These are phyloP conservation scores for Cladorrhinum sp. DNA, from an alignment of 2,329 filamentous ascomycete species.

Conservation along the genomic window DNA sequence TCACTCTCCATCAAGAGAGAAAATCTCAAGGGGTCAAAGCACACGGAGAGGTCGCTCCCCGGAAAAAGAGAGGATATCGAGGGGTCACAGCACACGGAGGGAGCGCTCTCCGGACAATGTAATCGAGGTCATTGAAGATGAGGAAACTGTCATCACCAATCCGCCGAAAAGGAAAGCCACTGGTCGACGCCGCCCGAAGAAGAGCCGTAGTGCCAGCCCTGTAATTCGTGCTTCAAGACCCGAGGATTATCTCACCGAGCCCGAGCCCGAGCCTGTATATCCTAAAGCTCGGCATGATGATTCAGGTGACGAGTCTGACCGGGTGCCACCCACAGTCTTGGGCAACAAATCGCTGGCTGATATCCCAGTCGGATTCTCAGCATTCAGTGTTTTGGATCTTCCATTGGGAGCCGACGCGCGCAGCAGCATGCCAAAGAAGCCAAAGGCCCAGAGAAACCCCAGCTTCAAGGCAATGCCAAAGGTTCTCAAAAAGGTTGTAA, in stretches of 20 bases:
- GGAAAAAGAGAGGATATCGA: conserved; percentile 26
- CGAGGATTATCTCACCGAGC: conserved; percentile 34
- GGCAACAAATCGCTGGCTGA: conserved; percentile 55
- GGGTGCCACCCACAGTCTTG: conserved; percentile 39
- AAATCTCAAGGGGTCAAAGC: conserved; percentile 25
- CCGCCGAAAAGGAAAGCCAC: conserved; percentile 37
- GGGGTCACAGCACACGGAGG: conserved; percentile 26
- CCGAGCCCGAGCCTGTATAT: conserved; percentile 33
- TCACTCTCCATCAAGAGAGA: conserved; percentile 29
- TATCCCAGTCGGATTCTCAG: conserved; percentile 62
- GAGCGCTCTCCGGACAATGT: conserved; percentile 25
- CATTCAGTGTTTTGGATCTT: conserved; percentile 63
- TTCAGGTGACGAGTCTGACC: conserved; percentile 38
- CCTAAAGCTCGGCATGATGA: conserved; percentile 18
- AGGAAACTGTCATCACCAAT: conserved; percentile 35
- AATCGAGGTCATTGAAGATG: conserved; percentile 36
- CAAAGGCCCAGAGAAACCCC: conserved; percentile 50
- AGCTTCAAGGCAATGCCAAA: conserved; percentile 61
- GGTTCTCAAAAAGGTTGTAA: conserved; percentile 62
- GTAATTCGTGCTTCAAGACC: conserved; percentile 29
- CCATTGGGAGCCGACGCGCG: conserved; percentile 47
- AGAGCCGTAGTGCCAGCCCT: conserved; percentile 28
- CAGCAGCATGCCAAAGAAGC: conserved; percentile 37
- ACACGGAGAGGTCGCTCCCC: conserved; percentile 22
- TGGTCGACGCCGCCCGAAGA: conserved; percentile 15